phyloP scores from a whole-genome alignment of 306 rosid genomes.

The Cicer cuneatum region DNA sequence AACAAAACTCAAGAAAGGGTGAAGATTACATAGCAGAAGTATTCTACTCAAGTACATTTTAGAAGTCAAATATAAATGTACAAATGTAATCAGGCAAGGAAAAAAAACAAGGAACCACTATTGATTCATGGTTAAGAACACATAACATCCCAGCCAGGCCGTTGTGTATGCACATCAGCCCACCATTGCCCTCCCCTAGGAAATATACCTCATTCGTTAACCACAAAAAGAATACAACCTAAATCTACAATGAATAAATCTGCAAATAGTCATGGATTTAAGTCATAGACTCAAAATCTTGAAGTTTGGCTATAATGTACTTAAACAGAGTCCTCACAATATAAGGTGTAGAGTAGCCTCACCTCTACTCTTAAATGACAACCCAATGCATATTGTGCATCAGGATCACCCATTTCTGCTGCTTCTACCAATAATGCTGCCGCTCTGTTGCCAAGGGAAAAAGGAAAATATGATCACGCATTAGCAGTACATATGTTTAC shows the following conservation, averaged over 20 bases:
- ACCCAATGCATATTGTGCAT: conserved; percentile 89
- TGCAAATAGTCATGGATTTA: background rate
- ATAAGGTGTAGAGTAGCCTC: conserved; percentile 36
- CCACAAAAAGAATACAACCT: background rate
- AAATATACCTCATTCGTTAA: conserved; percentile 19
- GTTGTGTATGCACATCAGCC: background rate
- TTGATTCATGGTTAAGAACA: conserved; percentile 17
- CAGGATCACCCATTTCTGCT: conserved; percentile 89
- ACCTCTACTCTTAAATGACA: conserved; percentile 88
- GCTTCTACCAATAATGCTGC: conserved; percentile 92
- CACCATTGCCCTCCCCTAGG: conserved; percentile 14
- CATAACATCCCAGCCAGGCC: background rate
- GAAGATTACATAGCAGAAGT: conserved; percentile 16
- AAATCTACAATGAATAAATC: conserved; percentile 24
- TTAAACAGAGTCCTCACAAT: conserved; percentile 16
- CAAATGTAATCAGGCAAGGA: conserved; percentile 3
- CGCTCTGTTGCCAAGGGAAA: conserved; percentile 60
- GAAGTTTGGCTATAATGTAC: conserved; percentile 24
- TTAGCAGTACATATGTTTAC: background rate
- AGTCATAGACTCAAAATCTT: background rate
- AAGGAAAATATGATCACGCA: conserved; percentile 5
- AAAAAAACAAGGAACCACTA: conserved; percentile 20
- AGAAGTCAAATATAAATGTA: conserved; percentile 20
- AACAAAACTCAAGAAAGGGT: background rate
- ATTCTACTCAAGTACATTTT: conserved; percentile 15